phyloP scores from a whole-genome alignment of 1,284 basidiomycete genomes.

The Mycena sp. region DNA sequence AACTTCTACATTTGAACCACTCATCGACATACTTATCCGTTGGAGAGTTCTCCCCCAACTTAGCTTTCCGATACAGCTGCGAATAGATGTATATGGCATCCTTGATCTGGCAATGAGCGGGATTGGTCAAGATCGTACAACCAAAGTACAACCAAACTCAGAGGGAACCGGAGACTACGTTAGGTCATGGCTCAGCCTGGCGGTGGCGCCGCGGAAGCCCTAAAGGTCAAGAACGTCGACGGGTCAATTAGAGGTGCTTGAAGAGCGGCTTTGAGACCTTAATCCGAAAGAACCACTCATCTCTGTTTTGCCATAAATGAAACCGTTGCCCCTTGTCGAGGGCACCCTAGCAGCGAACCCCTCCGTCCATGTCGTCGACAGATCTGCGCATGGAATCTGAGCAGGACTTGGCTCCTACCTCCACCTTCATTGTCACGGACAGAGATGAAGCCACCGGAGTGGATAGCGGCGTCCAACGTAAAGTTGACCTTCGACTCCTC shows the following conservation, averaged over 20 bases:
- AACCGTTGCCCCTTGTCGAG: not conserved
- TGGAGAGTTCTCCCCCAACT: too few species aligned
- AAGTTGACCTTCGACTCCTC: constrained; percentile 36
- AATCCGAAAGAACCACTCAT: not conserved
- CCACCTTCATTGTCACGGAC: constrained; percentile 1
- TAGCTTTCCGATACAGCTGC: too few species aligned
- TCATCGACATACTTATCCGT: too few species aligned
- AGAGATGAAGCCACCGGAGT: constrained; percentile 10
- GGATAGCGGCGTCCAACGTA: constrained; percentile 33
- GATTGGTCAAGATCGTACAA: too few species aligned
- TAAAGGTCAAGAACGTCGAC: not conserved
- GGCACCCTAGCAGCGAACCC: not conserved
- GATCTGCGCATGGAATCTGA: constrained; percentile 11
- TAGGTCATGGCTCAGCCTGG: not conserved
- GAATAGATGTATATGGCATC: too few species aligned
- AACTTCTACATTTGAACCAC: too few species aligned
- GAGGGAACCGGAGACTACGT: not conserved
- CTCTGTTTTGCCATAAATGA: constrained; percentile 12
- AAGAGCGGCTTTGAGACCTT: constrained; percentile 7
- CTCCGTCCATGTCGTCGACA: constrained; percentile 3
- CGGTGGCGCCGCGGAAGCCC: not conserved
- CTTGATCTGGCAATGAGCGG: too few species aligned
- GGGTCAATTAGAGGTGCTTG: constrained; percentile 3
- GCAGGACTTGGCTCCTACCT: constrained; percentile 17
- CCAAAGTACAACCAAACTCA: too few species aligned